These are phyloP conservation scores for Batkoa obscura DNA, from an alignment of 371 early-diverging fungal genomes.

Conservation along the genomic window DNA sequence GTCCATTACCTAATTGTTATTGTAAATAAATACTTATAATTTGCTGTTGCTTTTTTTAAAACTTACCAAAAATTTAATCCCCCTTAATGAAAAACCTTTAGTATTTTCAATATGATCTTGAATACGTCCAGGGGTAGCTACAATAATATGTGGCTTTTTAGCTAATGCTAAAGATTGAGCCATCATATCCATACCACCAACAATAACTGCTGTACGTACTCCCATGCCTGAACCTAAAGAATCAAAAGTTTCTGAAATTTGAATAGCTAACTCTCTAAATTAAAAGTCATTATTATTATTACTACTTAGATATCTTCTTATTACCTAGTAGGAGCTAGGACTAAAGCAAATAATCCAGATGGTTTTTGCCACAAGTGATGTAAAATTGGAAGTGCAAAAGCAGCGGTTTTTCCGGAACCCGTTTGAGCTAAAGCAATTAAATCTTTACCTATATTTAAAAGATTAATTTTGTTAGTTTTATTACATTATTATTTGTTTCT, in stretches of 20 bases:
- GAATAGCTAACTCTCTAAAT: slow-evolving; percentile 79
- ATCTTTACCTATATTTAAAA: too few relatives aligned
- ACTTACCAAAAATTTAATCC: slow-evolving; percentile 59
- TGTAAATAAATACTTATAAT: slow-evolving; percentile 8
- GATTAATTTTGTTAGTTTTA: too few relatives aligned
- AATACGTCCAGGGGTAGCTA: slow-evolving; percentile 97
- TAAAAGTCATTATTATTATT: background rate
- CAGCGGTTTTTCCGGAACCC: slow-evolving; percentile 96
- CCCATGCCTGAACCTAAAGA: slow-evolving; percentile 82
- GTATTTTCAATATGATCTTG: slow-evolving; percentile 83
- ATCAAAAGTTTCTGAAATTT: slow-evolving; percentile 86
- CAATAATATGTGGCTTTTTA: slow-evolving; percentile 89
- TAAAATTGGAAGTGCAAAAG: slow-evolving; percentile 91
- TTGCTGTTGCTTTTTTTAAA: slow-evolving; percentile 8
- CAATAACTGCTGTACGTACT: slow-evolving; percentile 81
- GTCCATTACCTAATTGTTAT: slow-evolving; percentile 58
- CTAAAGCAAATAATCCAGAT: slow-evolving; percentile 75
- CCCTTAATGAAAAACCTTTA: slow-evolving; percentile 78
- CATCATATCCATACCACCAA: slow-evolving; percentile 98
- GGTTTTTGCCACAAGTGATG: slow-evolving; percentile 81
- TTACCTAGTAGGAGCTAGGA: slow-evolving; percentile 94
- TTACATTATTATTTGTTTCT: too few relatives aligned
- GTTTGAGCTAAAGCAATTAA: slow-evolving; percentile 96
- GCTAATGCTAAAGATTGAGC: slow-evolving; percentile 78
- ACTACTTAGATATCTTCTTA: background rate